These are phyloP conservation scores for Aureobasidium sp. DNA, from an alignment of 2,329 filamentous ascomycete genomes.

Conservation along the genomic window DNA sequence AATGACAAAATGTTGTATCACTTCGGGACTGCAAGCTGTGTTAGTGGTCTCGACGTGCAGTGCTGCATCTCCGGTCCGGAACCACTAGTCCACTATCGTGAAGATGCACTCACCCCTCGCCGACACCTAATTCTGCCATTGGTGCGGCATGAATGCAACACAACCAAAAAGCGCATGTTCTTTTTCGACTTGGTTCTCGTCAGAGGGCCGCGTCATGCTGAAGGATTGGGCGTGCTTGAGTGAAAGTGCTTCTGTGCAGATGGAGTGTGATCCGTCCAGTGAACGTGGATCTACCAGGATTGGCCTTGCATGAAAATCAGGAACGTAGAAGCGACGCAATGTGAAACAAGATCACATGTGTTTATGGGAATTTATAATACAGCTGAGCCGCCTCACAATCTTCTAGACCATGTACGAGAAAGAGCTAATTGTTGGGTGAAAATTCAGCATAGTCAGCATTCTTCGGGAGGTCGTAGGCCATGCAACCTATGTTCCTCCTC, in stretches of 20 bases:
- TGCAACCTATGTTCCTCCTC: not conserved
- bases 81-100: not conserved
- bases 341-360: conserved; percentile 12
- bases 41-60: not conserved
- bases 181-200: not conserved
- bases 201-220: not conserved
- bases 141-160: not conserved
- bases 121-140: not conserved
- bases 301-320: conserved; percentile 2
- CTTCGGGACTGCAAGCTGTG: not conserved
- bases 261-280: not conserved
- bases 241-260: not conserved
- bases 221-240: not conserved
- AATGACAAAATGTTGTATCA: not conserved
- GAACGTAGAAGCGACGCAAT: not conserved
- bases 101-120: not conserved
- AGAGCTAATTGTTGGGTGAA: not conserved
- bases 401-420: not conserved
- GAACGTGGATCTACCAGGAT: not conserved
- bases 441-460: not conserved
- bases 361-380: not conserved
- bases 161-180: not conserved
- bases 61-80: not conserved
- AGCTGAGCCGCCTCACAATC: not conserved
- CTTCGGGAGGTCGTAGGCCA: not conserved